A percentile compares a stretch with the other conserved stretches of the same genome.
These are phyloP conservation scores for Coemansia sp. DNA, from an alignment of 192 early-diverging fungal genomes.

Conservation along the genomic window DNA sequence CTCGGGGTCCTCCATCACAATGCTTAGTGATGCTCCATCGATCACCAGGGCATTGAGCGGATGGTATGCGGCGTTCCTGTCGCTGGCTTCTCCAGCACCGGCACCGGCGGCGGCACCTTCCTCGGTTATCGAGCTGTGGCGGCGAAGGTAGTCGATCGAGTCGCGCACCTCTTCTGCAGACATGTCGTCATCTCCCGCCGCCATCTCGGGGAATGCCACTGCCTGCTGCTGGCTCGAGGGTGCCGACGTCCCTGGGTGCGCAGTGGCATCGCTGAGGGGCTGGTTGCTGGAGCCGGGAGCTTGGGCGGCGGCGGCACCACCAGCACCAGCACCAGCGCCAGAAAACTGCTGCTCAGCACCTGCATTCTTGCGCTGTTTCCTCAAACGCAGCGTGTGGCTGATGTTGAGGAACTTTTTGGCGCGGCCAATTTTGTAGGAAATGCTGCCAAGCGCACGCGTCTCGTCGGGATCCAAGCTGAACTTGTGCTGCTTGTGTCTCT, in stretches of 20 bases:
- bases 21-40: conserved; percentile 71
- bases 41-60: conserved; percentile 74
- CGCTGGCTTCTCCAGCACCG: conserved; percentile 2
- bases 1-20: conserved; percentile 44
- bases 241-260: background rate
- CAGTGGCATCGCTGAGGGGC: background rate
- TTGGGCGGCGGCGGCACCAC: too few relatives aligned
- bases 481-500: conserved; percentile 4
- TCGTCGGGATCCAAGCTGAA: conserved; percentile 33
- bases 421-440: conserved; percentile 53
- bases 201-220: conserved; percentile 18
- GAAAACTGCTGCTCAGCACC: background rate
- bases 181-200: conserved; percentile 19
- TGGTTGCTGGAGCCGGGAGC: background rate
- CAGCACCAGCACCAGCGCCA: background rate
- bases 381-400: conserved; percentile 25
- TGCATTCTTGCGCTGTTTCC: conserved; percentile 12
- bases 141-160: conserved; percentile 46
- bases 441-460: conserved; percentile 46
- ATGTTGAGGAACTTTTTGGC: conserved; percentile 47
- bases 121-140: conserved; percentile 30
- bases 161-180: conserved; percentile 41
- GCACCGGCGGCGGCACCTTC: conserved; percentile 5
- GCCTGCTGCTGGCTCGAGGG: background rate
- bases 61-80: conserved; percentile 19